Evolutionary conservation across 1,284 basidiomycete genomes (phyloP).

Genomic region (Ustilago xerochloae): DNA sequence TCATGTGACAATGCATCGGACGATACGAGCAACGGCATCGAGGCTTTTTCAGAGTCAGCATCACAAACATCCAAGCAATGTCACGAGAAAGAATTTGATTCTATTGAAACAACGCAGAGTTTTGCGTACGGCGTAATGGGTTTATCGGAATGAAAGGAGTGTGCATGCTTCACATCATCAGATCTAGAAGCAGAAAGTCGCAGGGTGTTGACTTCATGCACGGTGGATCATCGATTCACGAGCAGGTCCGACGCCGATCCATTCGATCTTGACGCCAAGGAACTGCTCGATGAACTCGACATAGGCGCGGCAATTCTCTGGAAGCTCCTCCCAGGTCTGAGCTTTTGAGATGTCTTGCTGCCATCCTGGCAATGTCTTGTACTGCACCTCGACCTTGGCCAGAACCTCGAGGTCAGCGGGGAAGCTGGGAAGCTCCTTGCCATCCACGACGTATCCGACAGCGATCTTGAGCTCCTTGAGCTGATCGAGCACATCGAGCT

Average conservation of each 20-base stretch:
- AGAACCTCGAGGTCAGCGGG: slow-evolving; percentile 92
- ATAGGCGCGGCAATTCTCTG: slow-evolving; percentile 86
- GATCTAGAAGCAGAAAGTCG: background rate
- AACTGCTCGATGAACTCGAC: slow-evolving; percentile 87
- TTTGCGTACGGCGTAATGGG: slow-evolving; percentile 17
- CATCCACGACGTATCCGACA: slow-evolving; percentile 82
- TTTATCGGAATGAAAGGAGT: too few relatives aligned
- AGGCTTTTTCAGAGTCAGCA: background rate
- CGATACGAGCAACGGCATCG: background rate
- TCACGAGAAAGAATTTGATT: slow-evolving; percentile 10
- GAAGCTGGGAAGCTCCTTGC: slow-evolving; percentile 83
- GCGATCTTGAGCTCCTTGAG: slow-evolving; percentile 90
- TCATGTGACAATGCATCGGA: slow-evolving; percentile 4
- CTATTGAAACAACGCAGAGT: slow-evolving; percentile 47
- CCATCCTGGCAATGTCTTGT: slow-evolving; percentile 94
- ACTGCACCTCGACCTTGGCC: slow-evolving; percentile 84
- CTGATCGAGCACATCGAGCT: slow-evolving; percentile 90
- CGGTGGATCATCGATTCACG: slow-evolving; percentile 79
- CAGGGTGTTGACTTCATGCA: slow-evolving; percentile 10
- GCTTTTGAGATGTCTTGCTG: slow-evolving; percentile 79
- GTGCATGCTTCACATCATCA: too few relatives aligned
- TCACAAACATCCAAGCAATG: background rate
- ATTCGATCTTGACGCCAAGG: slow-evolving; percentile 83
- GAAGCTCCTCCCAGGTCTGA: slow-evolving; percentile 81
- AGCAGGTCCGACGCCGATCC: slow-evolving; percentile 89